Percentiles rank a stretch among this genome's conserved stretches.
Evolutionary conservation across 495 filamentous ascomycete species (phyloP).

Genomic region (Lichina pygmaea): DNA sequence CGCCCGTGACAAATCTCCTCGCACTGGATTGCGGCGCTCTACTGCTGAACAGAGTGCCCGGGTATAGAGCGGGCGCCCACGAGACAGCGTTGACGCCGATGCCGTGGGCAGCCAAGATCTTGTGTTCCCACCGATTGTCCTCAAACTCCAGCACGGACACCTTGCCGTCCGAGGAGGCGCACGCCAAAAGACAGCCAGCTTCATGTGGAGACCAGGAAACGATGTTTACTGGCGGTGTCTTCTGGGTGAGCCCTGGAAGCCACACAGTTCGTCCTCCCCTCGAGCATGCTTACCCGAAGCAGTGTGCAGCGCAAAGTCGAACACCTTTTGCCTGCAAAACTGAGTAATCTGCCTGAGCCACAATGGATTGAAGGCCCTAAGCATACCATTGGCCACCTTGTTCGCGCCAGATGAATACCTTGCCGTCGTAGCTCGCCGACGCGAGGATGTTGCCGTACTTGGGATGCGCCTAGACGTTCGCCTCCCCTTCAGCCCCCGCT

Average conservation of each 20-base stretch:
- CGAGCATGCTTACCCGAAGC: conserved; percentile 22
- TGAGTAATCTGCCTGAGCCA: not conserved
- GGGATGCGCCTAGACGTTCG: conserved; percentile 42
- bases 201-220: conserved; percentile 95
- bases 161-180: conserved; percentile 76
- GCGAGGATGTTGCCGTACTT: conserved; percentile 97
- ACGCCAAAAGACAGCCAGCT: conserved; percentile 78
- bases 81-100: conserved; percentile 83
- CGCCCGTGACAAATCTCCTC: conserved; percentile 75
- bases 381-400: conserved; percentile 20
- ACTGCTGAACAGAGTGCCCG: conserved; percentile 54
- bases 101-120: conserved; percentile 74
- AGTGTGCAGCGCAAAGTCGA: conserved; percentile 74
- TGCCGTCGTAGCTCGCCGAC: conserved; percentile 82
- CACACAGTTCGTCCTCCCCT: not conserved
- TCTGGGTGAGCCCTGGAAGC: too few species aligned
- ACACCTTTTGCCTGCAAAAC: conserved; percentile 37
- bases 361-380: not conserved
- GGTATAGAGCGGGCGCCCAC: conserved; percentile 66
- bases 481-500: not conserved
- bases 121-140: conserved; percentile 65
- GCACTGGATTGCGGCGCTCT: conserved; percentile 29
- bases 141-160: conserved; percentile 88
- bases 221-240: conserved; percentile 39
- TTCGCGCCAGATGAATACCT: conserved; percentile 96